Conservation (phyloP, 371 early-diverging fungal species). For the Lichtheimia corymbifera region DNA sequence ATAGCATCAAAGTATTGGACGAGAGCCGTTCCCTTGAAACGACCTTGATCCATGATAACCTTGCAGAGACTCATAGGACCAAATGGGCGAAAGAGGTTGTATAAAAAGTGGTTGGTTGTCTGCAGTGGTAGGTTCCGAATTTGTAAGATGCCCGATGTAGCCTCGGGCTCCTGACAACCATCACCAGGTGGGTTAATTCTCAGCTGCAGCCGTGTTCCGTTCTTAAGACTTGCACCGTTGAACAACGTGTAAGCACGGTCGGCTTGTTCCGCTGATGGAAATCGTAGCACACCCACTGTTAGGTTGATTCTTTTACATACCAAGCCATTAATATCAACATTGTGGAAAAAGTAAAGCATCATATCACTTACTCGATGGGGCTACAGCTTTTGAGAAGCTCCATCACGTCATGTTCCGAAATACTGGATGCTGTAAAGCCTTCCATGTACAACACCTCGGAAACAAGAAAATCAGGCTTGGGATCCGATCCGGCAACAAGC, state of each 20-base stretch:
- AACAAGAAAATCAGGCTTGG: slow-evolving; percentile 10
- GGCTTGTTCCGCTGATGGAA: slow-evolving; percentile 19
- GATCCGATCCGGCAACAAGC: not conserved
- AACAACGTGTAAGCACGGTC: slow-evolving; percentile 45
- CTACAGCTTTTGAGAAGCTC: slow-evolving; percentile 29
- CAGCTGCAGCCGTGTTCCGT: slow-evolving; percentile 27
- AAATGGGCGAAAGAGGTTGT: slow-evolving; percentile 46
- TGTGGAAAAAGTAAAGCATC: slow-evolving; percentile 5
- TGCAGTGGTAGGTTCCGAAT: slow-evolving; percentile 36
- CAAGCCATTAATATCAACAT: slow-evolving; percentile 10
- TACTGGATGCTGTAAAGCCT: slow-evolving; percentile 16
- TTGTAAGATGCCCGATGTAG: slow-evolving; percentile 36
- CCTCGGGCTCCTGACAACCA: slow-evolving; percentile 32
- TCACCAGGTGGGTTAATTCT: slow-evolving; percentile 27
- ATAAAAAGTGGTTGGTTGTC: slow-evolving; percentile 35
- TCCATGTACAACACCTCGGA: slow-evolving; percentile 30
- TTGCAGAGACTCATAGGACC: slow-evolving; percentile 51
- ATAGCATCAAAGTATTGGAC: slow-evolving; percentile 44
- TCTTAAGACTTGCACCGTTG: slow-evolving; percentile 29
- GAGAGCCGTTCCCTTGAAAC: slow-evolving; percentile 43
- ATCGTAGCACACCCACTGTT: not conserved
- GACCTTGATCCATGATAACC: slow-evolving; percentile 34
- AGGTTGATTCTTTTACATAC: not conserved
- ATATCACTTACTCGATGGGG: slow-evolving; percentile 32
- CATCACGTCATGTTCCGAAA: slow-evolving; percentile 35